Evolutionary conservation across 345 rosid genomes (phyloP).

Genomic region (Camelina sativa): DNA sequence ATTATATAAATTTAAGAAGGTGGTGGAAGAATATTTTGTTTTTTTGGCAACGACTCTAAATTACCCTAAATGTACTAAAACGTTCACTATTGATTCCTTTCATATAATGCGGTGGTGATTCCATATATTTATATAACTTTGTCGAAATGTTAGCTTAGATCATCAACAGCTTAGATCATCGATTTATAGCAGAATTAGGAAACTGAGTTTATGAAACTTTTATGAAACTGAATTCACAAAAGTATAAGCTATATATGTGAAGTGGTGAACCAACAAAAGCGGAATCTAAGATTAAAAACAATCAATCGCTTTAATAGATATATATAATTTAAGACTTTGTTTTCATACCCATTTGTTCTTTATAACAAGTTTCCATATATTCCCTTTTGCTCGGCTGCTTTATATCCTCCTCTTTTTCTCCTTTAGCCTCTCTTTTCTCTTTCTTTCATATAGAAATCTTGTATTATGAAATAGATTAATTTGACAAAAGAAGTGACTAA

Average conservation of each 20-base stretch:
- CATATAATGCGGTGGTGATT: constrained; percentile 13
- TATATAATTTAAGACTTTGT: constrained; percentile 32
- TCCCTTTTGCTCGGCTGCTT: constrained; percentile 49
- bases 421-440: constrained; percentile 41
- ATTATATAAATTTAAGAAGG: constrained; percentile 10
- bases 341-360: constrained; percentile 43
- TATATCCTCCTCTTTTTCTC: constrained; percentile 41
- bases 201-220: not conserved
- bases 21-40: constrained; percentile 33
- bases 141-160: not conserved
- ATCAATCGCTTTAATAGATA: constrained; percentile 38
- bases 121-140: constrained; percentile 1
- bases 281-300: constrained; percentile 42
- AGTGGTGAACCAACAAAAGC: constrained; percentile 42
- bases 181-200: not conserved
- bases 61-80: constrained; percentile 20
- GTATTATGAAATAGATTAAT: not conserved
- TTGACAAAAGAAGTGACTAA: constrained; percentile 10
- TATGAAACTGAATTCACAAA: constrained; percentile 25
- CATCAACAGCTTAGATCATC: constrained; percentile 4
- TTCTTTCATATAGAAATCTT: constrained; percentile 34
- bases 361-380: constrained; percentile 51
- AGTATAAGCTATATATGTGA: constrained; percentile 28
- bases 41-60: constrained; percentile 23
- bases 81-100: constrained; percentile 22